Evolutionary conservation across 2,329 filamentous ascomycete genomes (phyloP).

Genomic region (Cytospora piceicola): DNA sequence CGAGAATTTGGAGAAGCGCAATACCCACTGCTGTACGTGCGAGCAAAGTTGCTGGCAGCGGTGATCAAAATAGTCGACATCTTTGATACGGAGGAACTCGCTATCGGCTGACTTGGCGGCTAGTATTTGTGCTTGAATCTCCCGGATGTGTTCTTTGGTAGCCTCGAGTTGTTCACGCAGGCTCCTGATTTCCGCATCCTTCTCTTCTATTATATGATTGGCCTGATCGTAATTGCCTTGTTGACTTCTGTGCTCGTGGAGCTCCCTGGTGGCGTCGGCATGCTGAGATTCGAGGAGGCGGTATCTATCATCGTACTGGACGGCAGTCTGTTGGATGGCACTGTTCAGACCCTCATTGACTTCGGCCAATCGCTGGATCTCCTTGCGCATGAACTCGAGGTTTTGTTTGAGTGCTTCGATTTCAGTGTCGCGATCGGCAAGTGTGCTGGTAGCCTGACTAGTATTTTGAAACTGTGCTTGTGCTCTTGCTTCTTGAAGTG

Average conservation of each 20-base stretch:
- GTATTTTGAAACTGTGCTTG: constrained; percentile 69
- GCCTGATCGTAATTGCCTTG: constrained; percentile 66
- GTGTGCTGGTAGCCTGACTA: constrained; percentile 67
- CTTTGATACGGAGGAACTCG: constrained; percentile 76
- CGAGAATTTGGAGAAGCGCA: constrained; percentile 97
- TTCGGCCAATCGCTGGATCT: constrained; percentile 78
- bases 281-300: constrained; percentile 69
- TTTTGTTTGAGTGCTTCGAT: constrained; percentile 81
- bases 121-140: constrained; percentile 62
- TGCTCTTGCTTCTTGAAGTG: constrained; percentile 72
- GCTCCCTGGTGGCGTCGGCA: constrained; percentile 66
- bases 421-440: constrained; percentile 84
- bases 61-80: constrained; percentile 94
- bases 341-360: constrained; percentile 80
- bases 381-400: constrained; percentile 78
- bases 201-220: constrained; percentile 66
- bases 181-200: constrained; percentile 80
- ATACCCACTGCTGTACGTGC: constrained; percentile 95
- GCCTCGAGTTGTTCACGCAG: constrained; percentile 78
- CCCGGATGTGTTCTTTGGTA: constrained; percentile 66
- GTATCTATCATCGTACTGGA: constrained; percentile 75
- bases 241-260: constrained; percentile 68
- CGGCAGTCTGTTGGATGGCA: constrained; percentile 75
- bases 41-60: constrained; percentile 94
- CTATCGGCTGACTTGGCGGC: constrained; percentile 60